Conservation (phyloP, 495 filamentous ascomycete species). For the Penicillium ucsense region DNA sequence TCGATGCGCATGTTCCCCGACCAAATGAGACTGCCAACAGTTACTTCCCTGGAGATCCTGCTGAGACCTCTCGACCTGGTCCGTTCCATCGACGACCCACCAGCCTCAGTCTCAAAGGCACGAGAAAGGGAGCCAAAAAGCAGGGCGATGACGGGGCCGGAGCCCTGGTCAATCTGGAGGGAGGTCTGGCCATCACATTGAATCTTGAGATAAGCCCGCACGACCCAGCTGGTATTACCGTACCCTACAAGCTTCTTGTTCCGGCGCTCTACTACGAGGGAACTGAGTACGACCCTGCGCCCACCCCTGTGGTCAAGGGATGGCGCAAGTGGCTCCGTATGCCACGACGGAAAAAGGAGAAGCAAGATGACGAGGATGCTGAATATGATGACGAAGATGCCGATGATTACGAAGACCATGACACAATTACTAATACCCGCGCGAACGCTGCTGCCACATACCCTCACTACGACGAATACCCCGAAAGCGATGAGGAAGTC, state of each 20-base stretch:
- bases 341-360: constrained; percentile 17
- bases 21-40: constrained; percentile 25
- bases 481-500: constrained; percentile 17
- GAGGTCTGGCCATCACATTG: constrained; percentile 72
- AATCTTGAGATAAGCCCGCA: constrained; percentile 78
- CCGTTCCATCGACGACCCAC: constrained; percentile 67
- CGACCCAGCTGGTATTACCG: constrained; percentile 82
- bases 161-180: constrained; percentile 53
- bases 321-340: constrained; percentile 35
- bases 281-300: constrained; percentile 31
- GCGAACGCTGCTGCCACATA: constrained; percentile 15
- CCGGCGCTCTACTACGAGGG: constrained; percentile 57
- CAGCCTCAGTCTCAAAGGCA: constrained; percentile 51
- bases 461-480: constrained; percentile 15
- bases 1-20: constrained; percentile 25
- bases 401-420: constrained; percentile 19
- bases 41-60: constrained; percentile 25
- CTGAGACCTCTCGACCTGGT: constrained; percentile 28
- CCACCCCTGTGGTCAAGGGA: constrained; percentile 28
- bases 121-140: constrained; percentile 24
- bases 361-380: constrained; percentile 7
- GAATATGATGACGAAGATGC: constrained; percentile 12
- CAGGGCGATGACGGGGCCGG: constrained; percentile 33
- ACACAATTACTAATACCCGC: constrained; percentile 19
- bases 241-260: constrained; percentile 77